phyloP scores from a whole-genome alignment of 345 rosid genomes.

The Populus alba region DNA sequence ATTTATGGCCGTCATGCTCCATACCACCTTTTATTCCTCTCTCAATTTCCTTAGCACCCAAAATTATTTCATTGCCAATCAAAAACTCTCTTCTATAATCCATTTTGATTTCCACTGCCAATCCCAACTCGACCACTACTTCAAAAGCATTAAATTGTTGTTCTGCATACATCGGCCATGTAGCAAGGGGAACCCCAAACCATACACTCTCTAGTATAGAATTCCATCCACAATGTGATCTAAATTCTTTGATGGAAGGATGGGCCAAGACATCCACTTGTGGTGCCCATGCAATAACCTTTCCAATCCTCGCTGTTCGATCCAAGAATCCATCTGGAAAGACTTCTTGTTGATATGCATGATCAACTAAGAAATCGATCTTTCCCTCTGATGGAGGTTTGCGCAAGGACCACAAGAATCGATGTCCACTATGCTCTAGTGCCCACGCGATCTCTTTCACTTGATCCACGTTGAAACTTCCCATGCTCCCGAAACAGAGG shows the following conservation, averaged over 20 bases:
- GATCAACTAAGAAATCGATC: not conserved
- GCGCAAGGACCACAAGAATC: constrained; percentile 15
- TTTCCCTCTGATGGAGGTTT: not conserved
- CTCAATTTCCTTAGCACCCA: constrained; percentile 9
- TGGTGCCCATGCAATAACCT: constrained; percentile 22
- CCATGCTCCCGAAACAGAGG: constrained; percentile 18
- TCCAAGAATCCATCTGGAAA: constrained; percentile 13
- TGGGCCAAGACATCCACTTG: constrained; percentile 7
- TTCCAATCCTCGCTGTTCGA: constrained; percentile 9
- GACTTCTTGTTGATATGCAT: not conserved
- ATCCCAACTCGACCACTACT: constrained; percentile 14
- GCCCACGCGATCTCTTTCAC: not conserved
- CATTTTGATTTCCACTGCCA: constrained; percentile 12
- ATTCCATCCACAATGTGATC: constrained; percentile 26
- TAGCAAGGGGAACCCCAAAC: constrained; percentile 15
- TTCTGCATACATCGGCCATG: constrained; percentile 22
- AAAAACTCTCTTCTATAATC: constrained; percentile 8
- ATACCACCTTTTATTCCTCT: constrained; percentile 12
- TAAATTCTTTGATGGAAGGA: constrained; percentile 2
- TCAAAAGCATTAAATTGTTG: constrained; percentile 10
- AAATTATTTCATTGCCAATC: not conserved
- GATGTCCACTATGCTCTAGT: not conserved
- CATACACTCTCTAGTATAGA: constrained; percentile 14
- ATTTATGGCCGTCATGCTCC: not conserved
- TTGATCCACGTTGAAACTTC: not conserved